These are phyloP conservation scores for Pseudoperonospora humuli DNA, from an alignment of 352 stramenopile genomes.

Conservation along the genomic window DNA sequence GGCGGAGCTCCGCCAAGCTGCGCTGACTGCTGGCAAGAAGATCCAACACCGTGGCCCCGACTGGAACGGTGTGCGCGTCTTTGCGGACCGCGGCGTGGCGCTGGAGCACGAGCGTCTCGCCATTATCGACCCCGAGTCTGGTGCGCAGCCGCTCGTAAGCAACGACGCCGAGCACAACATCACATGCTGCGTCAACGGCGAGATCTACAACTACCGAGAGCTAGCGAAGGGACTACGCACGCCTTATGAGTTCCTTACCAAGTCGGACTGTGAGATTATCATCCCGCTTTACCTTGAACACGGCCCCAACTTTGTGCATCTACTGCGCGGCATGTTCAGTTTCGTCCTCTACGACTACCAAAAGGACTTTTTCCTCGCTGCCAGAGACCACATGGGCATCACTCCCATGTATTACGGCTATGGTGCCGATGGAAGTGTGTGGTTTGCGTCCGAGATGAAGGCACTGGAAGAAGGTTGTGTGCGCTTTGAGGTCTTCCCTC, in stretches of 20 bases:
- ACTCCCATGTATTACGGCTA: constrained; percentile 98
- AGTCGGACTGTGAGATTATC: constrained; percentile 97
- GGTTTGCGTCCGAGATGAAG: constrained; percentile 98
- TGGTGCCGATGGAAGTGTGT: constrained; percentile 93
- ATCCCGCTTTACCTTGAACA: constrained; percentile 93
- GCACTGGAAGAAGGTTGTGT: constrained; percentile 84
- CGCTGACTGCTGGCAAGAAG: constrained; percentile 92
- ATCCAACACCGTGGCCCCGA: constrained; percentile 96
- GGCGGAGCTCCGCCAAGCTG: constrained; percentile 87
- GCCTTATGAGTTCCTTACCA: constrained; percentile 92
- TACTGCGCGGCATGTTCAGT: constrained; percentile 97
- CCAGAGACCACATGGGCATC: constrained; percentile 97
- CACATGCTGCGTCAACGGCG: constrained; percentile 96
- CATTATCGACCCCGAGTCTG: constrained; percentile 98
- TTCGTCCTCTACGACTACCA: constrained; percentile 96
- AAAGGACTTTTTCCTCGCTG: constrained; percentile 92
- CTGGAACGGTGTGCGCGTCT: constrained; percentile 90
- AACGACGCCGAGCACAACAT: constrained; percentile 79
- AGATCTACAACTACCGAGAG: constrained; percentile 99
- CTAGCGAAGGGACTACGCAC: constrained; percentile 79
- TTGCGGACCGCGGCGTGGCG: constrained; percentile 62
- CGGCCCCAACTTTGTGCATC: constrained; percentile 83
- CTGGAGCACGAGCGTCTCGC: constrained; percentile 97
- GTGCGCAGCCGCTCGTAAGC: constrained; percentile 86
- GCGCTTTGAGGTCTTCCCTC: constrained; percentile 86